Evolutionary conservation across 805 yeast species (phyloP).

Genomic region (Yamadazyma endophytica): DNA sequence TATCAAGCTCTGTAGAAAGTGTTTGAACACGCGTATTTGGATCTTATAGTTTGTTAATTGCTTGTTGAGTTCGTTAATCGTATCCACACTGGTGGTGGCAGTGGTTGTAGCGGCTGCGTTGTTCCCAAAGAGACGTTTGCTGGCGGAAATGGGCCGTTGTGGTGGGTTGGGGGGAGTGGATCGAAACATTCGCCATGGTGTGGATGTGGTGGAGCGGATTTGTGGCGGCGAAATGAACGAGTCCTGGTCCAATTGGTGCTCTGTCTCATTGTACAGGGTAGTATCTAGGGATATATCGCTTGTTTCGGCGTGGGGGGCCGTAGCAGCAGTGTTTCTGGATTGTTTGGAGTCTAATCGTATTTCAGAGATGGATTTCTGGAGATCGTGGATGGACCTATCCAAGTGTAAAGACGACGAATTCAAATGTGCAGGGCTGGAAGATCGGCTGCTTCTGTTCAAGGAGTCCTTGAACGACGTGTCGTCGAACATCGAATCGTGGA

Average conservation of each 20-base stretch:
- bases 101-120: no score
- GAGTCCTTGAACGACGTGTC: no score
- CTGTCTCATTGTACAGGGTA: no score
- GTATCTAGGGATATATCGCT: no score
- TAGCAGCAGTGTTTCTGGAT: conserved; percentile 8
- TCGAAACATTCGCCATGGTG: conserved; percentile 23
- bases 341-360: background rate
- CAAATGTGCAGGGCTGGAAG: no score
- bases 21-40: conserved; percentile 36
- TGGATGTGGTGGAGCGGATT: conserved; percentile 5
- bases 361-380: no score
- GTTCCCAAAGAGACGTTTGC: background rate
- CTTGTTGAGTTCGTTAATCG: conserved; percentile 27
- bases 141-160: background rate
- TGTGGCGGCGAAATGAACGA: no score
- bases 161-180: conserved; percentile 12
- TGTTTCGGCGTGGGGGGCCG: no score
- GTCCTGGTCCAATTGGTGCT: background rate
- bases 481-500: no score
- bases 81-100: conserved; percentile 15
- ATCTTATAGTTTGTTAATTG: conserved; percentile 33
- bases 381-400: no score
- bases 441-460: no score
- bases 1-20: conserved; percentile 34
- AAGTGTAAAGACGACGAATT: no score